These are phyloP conservation scores for Phoenix dactylifera DNA, from an alignment of 176 grass and related monocot genomes.

Conservation along the genomic window DNA sequence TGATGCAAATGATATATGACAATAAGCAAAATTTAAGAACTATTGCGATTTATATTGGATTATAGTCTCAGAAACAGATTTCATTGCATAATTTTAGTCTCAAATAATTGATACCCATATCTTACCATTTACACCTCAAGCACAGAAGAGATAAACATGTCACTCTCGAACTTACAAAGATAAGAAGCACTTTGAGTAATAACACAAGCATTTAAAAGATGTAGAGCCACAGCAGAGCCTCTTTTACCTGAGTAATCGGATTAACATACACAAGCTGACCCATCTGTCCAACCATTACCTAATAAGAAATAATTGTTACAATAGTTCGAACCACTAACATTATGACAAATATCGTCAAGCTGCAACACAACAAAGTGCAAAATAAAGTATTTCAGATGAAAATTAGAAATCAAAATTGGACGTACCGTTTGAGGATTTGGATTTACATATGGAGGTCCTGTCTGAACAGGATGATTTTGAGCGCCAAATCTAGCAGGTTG, in stretches of 20 bases:
- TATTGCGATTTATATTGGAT: too few species aligned
- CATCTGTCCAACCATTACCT: conserved; percentile 39
- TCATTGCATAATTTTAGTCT: too few species aligned
- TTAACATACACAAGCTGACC: conserved; percentile 46
- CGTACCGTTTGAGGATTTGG: conserved; percentile 40
- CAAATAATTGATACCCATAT: too few species aligned
- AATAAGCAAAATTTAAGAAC: too few species aligned
- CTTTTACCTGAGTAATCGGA: conserved; percentile 42
- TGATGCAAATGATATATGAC: too few species aligned
- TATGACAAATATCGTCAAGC: background rate
- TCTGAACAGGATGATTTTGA: conserved; percentile 48
- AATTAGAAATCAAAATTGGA: background rate
- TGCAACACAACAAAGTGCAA: background rate
- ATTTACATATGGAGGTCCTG: conserved; percentile 31
- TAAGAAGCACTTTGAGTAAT: too few species aligned
- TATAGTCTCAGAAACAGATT: too few species aligned
- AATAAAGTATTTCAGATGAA: conserved; percentile 4
- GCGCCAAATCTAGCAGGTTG: conserved; percentile 39
- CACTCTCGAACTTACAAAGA: too few species aligned
- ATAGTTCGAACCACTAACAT: background rate
- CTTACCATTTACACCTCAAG: too few species aligned
- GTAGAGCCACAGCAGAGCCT: too few species aligned
- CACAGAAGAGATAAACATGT: too few species aligned
- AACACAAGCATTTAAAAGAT: conserved; percentile 1
- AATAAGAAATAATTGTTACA: conserved; percentile 17